Base-by-base conservation (phyloP, 2,329 filamentous ascomycete species). In the Pseudopithomyces chartarum region DNA sequence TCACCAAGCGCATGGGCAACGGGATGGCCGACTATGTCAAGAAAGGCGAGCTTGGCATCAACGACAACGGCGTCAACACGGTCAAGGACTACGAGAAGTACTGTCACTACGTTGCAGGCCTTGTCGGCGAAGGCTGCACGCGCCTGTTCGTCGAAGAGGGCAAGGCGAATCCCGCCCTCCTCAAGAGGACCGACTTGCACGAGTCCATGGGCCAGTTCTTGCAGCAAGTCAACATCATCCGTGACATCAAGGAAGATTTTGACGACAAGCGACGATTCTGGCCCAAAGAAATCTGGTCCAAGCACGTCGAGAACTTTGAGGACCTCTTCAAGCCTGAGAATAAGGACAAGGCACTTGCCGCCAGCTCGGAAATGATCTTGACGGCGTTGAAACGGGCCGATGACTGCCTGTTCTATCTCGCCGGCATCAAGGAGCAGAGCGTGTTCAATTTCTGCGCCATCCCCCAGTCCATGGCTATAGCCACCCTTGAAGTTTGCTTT, bases 381-480 rank as follows among this genome's bases (percentile, higher is more conserved):
- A 92, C 95, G 68, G 91, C 94, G 5, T 82, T 99, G 42, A 87
- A 88, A 71, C 90, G 96, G 65, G 90, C 86, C 4, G 92, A 97
- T 62, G 92, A 98, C 72, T 98, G 94, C 73, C 79, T 99, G n/a
- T 97, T 93, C 81, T 99, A 98, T 80, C 92, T 99, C 81, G 94
- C 94, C 5, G 95, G 91, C 45, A 87, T 99, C 62, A 89, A 89
- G 64, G 95, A 99, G 73, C 95, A 99, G 80, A 96, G 92, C 73
- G 92, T 97, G 23, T 99, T 99, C 86, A 99, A 99, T 84, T 99
- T 99, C 76, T 92, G 92, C 46, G 94, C 94, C 55, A 99, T 99
- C 62, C 95, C 95, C 2, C 95, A 99, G 78, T 83, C 88, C 62
- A 99, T 99, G 95, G 95, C 94, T 52, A 97, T 99, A 74, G 94